Evolutionary conservation across 1,284 basidiomycete species (phyloP).

Genomic region (Apiotrichum sp.): DNA sequence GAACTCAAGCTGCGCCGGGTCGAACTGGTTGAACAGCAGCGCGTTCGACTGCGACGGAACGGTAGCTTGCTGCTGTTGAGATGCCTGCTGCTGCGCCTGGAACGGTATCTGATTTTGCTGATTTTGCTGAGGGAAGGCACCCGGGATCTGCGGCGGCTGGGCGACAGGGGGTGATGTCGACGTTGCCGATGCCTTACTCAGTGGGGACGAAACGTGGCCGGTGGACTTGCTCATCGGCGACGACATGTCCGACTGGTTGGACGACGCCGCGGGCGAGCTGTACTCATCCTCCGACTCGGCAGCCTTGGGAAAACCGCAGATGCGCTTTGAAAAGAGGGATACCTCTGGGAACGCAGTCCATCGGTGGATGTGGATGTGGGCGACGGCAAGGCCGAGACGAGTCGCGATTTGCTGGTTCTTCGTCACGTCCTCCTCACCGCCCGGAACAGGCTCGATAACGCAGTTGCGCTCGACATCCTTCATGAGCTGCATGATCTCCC

Average conservation of each 20-base stretch:
- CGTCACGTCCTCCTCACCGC: conserved; percentile 46
- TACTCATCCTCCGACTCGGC: conserved; percentile 6
- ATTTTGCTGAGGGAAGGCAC: too few relatives aligned
- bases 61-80: too few relatives aligned
- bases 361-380: conserved; percentile 46
- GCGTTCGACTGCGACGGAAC: too few relatives aligned
- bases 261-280: background rate
- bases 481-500: conserved; percentile 36
- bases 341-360: conserved; percentile 47
- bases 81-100: too few relatives aligned
- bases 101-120: too few relatives aligned
- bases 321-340: conserved; percentile 43
- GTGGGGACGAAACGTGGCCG: background rate
- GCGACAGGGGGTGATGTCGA: too few relatives aligned
- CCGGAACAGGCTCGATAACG: conserved; percentile 41
- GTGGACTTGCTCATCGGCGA: background rate
- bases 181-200: too few relatives aligned
- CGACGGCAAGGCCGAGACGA: conserved; percentile 40
- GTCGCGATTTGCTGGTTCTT: conserved; percentile 44
- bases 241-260: background rate
- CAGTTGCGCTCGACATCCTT: conserved; percentile 38
- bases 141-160: too few relatives aligned
- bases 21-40: background rate
- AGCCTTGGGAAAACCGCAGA: conserved; percentile 42
- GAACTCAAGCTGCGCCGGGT: background rate